A percentile compares a stretch with the other conserved stretches of the same genome.
Conservation (phyloP, 2,329 filamentous ascomycete genomes). For the Diplocarpon rosae region DNA sequence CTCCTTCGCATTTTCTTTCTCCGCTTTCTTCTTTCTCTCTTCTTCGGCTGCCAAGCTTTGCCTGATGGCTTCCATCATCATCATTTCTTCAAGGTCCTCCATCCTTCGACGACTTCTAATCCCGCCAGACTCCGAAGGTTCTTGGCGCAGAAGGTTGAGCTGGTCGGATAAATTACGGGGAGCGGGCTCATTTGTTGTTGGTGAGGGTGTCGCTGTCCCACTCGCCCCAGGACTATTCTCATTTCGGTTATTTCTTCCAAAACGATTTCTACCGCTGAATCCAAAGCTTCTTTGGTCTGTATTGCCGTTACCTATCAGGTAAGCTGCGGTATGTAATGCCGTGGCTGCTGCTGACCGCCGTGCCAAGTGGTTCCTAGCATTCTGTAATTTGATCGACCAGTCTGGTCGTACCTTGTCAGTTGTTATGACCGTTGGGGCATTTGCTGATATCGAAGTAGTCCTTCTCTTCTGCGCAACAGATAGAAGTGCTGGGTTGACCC, state of each 20-base stretch:
- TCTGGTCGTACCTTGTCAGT: conserved; percentile 89
- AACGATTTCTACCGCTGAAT: conserved; percentile 22
- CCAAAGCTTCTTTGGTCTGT: conserved; percentile 24
- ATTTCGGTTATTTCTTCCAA: conserved; percentile 22
- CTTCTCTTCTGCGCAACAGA: conserved; percentile 36
- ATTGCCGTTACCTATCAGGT: conserved; percentile 58
- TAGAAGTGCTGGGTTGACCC: conserved; percentile 19
- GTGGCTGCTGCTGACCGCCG: conserved; percentile 86
- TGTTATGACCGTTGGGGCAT: conserved; percentile 75
- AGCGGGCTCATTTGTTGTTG: conserved; percentile 19
- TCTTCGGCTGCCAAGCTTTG: conserved; percentile 87
- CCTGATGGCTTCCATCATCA: conserved; percentile 95
- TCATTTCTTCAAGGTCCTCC: conserved; percentile 91
- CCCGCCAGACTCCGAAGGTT: conserved; percentile 26
- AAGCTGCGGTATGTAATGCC: conserved; percentile 86
- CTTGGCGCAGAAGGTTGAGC: conserved; percentile 17
- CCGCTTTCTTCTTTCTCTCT: conserved; percentile 75
- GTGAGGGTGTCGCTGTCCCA: conserved; percentile 24
- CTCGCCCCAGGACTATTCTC: conserved; percentile 24
- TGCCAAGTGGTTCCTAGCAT: conserved; percentile 74
- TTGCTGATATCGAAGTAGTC: conserved; percentile 66
- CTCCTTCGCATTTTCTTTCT: conserved; percentile 71
- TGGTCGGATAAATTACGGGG: conserved; percentile 24
- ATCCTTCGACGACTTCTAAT: conserved; percentile 44
- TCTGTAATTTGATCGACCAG: conserved; percentile 81